phyloP scores from a whole-genome alignment of 2,329 filamentous ascomycete species.

The Teratosphaeriaceae sp. region DNA sequence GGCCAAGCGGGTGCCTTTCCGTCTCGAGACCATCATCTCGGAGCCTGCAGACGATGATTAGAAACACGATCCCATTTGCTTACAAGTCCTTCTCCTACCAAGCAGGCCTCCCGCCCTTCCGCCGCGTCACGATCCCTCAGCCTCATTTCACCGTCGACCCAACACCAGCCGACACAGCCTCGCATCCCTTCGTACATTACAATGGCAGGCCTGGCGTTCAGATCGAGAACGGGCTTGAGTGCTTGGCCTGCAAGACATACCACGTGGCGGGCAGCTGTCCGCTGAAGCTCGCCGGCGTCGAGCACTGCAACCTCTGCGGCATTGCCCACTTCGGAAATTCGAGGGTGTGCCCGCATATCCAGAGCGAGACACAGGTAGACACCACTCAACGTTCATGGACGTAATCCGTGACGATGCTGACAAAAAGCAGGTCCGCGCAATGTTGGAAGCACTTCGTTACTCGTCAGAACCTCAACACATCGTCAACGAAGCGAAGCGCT shows the following conservation, averaged over 20 bases:
- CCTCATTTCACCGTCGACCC: neutral
- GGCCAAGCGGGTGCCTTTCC: no score
- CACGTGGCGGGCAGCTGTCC: slow-evolving; percentile 56
- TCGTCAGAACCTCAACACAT: slow-evolving; percentile 50
- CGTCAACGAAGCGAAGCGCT: slow-evolving; percentile 49
- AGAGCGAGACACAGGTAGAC: slow-evolving; percentile 45
- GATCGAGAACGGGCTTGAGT: slow-evolving; percentile 30
- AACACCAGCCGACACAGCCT: slow-evolving; percentile 2
- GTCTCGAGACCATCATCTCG: neutral
- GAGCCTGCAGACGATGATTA: neutral
- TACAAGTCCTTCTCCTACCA: neutral
- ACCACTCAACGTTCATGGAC: neutral
- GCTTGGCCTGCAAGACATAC: slow-evolving; percentile 47
- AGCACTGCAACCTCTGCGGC: slow-evolving; percentile 59
- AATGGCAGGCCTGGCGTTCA: neutral
- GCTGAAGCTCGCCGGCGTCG: slow-evolving; percentile 52
- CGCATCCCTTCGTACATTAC: neutral
- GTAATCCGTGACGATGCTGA: neutral
- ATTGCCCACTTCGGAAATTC: slow-evolving; percentile 52
- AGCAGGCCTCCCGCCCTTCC: slow-evolving; percentile 16
- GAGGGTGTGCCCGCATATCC: slow-evolving; percentile 56
- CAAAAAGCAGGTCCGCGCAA: slow-evolving; percentile 49
- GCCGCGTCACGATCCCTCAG: slow-evolving; percentile 13
- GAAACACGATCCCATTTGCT: slow-evolving; percentile 5
- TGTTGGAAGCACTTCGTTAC: slow-evolving; percentile 56